Base-by-base conservation (phyloP, 1,139 yeast species). In the Protomyces arabidopsidicola region DNA sequence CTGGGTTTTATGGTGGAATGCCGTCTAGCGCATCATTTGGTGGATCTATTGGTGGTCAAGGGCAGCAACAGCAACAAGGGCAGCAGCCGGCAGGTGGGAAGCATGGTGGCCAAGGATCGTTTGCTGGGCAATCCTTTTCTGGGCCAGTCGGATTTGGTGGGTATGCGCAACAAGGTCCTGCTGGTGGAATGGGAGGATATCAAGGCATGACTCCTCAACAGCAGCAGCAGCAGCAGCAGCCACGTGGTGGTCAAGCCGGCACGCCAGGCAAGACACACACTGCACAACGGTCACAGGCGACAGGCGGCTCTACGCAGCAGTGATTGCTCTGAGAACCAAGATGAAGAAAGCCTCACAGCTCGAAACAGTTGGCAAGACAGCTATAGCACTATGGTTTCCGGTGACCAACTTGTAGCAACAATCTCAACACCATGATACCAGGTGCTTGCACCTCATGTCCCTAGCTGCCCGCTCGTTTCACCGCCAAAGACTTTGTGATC, bases 401-500 rank as follows among this genome's bases (percentile, higher is more conserved):
- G 31, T 27, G 31, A 27, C 31, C 31, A 36, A 24, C 6, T 42
- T 42, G 48, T 42, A 42, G 48, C 48, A 42, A 42, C 48, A 42
- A 5, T 6, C 48, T 18, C 14, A 42, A 18, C 24, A 10, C 42
- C 8, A 5, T 38, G 42, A 2, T 10, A 6, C 42, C 9, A 8
- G 42, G 5, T 12, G 18, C 6, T n/a, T 38, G 16, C 42, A 38
- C 22, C 14, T 18, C 18, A 42, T 18, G 18, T 18, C 10, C 48
- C 48, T 42, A 42, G 24, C 6, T n/a, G 48, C 10, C 48, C 48
- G 48, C 24, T 18, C 12, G 48, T 42, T 10, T 45, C 58, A 3
- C 48, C 45, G 36, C 58, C 58, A 42, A 24, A 52, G 24, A 45
- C 54, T 45, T 85, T 85, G 74, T 91, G 97, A 72, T 91, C 97